Percentiles rank a stretch among this genome's conserved stretches.
phyloP scores from a whole-genome alignment of 208 protist species.

The Leishmania mexicana region DNA sequence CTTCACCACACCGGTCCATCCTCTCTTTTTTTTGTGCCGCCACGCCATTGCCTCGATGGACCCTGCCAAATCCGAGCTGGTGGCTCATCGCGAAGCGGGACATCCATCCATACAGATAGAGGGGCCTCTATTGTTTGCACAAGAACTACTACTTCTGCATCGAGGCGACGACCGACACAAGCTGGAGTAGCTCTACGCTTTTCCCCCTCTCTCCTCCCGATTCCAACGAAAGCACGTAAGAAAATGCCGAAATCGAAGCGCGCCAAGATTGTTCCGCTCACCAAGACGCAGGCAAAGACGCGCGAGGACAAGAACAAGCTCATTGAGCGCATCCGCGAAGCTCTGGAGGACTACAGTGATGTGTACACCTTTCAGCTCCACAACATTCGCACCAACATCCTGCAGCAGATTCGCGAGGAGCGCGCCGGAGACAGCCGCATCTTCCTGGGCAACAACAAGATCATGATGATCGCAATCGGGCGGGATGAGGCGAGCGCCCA shows the following conservation, averaged over 20 bases:
- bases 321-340: conserved; percentile 88
- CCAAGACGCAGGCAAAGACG: conserved; percentile 91
- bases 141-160: neutral
- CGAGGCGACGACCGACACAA: neutral
- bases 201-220: neutral
- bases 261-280: conserved; percentile 83
- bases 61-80: neutral
- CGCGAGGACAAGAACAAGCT: conserved; percentile 90
- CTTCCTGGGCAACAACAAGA: conserved; percentile 95
- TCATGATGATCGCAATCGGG: conserved; percentile 94
- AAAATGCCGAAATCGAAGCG: conserved; percentile 90
- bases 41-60: neutral
- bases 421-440: conserved; percentile 83
- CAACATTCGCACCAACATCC: conserved; percentile 89
- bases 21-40: neutral
- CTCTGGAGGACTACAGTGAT: conserved; percentile 84
- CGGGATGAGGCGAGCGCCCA: conserved; percentile 78
- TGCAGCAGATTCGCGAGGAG: conserved; percentile 92
- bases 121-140: neutral
- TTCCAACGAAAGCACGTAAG: neutral
- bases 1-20: neutral
- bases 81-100: neutral
- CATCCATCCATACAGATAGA: neutral
- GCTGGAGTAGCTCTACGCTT: neutral
- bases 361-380: conserved; percentile 87